These are phyloP conservation scores for Umbelopsis sp. DNA, from an alignment of 371 early-diverging fungal genomes.

Conservation along the genomic window DNA sequence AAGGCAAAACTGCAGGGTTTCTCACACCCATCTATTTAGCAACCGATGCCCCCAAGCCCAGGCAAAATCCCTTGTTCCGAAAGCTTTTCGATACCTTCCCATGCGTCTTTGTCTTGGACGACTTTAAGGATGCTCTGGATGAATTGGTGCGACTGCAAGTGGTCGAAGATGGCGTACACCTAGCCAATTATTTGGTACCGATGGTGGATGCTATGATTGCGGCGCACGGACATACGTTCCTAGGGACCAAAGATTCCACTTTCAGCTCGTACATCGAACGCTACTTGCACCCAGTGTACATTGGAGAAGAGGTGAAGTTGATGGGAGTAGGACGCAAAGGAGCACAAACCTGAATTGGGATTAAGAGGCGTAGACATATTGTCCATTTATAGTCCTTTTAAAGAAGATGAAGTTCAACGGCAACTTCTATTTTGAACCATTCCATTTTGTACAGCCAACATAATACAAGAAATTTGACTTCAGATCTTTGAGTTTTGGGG, in stretches of 20 bases:
- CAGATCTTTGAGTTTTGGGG: no score
- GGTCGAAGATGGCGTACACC: slow-evolving; percentile 48
- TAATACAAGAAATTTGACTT: no score
- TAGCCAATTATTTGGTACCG: slow-evolving; percentile 59
- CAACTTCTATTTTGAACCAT: no score
- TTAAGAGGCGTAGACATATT: no score
- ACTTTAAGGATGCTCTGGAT: slow-evolving; percentile 49
- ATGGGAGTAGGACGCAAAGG: slow-evolving; percentile 22
- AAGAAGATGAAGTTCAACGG: no score
- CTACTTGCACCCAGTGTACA: slow-evolving; percentile 59
- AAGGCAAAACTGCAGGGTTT: slow-evolving; percentile 22
- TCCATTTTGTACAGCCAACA: no score
- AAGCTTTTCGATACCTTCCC: slow-evolving; percentile 64
- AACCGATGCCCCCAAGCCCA: slow-evolving; percentile 59
- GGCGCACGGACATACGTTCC: slow-evolving; percentile 60
- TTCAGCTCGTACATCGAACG: slow-evolving; percentile 63
- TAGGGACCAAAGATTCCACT: slow-evolving; percentile 62
- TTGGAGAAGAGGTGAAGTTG: slow-evolving; percentile 34
- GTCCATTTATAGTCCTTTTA: no score
- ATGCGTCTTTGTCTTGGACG: slow-evolving; percentile 59
- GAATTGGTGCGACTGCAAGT: slow-evolving; percentile 51
- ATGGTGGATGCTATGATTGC: slow-evolving; percentile 69
- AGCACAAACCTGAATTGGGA: neutral
- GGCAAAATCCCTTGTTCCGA: slow-evolving; percentile 55
- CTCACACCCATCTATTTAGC: slow-evolving; percentile 57